Percentiles rank a stretch among this genome's conserved stretches.
Conservation (phyloP, 2,329 filamentous ascomycete genomes). For the Fusarium sp. region DNA sequence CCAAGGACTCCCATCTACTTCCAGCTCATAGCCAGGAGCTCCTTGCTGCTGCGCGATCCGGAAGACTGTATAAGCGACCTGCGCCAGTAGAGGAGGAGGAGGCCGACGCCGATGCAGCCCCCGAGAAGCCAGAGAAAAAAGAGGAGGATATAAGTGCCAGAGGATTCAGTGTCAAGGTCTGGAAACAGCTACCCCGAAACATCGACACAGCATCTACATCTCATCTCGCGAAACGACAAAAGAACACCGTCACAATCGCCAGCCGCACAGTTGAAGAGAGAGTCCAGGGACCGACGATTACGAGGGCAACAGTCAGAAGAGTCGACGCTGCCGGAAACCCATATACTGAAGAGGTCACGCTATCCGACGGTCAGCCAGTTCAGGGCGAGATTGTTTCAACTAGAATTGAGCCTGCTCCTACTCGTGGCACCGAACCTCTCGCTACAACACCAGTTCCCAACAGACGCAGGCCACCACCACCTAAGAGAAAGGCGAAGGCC, state of each 20-base stretch:
- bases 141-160: conserved; percentile 70
- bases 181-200: conserved; percentile 73
- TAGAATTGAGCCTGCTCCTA: conserved; percentile 62
- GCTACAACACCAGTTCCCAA: conserved; percentile 57
- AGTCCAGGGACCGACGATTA: conserved; percentile 68
- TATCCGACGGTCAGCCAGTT: conserved; percentile 82
- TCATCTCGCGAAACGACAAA: conserved; percentile 72
- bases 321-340: conserved; percentile 84
- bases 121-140: conserved; percentile 70
- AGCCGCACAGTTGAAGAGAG: conserved; percentile 64
- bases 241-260: conserved; percentile 70
- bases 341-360: conserved; percentile 85
- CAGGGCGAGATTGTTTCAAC: conserved; percentile 84
- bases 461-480: conserved; percentile 77
- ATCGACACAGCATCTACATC: conserved; percentile 66
- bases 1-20: conserved; percentile 83
- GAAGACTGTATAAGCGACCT: conserved; percentile 79
- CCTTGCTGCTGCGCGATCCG: conserved; percentile 83
- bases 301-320: conserved; percentile 83
- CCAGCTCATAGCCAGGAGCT: conserved; percentile 85
- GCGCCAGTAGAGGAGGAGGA: conserved; percentile 72
- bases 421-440: conserved; percentile 65
- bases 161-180: conserved; percentile 69
- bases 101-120: conserved; percentile 61
- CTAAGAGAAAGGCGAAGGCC: conserved; percentile 83